Evolutionary conservation across 2,329 filamentous ascomycete genomes (phyloP), one percentile per base, ranked within the genome.

Genomic region (Didymella sp.): DNA sequence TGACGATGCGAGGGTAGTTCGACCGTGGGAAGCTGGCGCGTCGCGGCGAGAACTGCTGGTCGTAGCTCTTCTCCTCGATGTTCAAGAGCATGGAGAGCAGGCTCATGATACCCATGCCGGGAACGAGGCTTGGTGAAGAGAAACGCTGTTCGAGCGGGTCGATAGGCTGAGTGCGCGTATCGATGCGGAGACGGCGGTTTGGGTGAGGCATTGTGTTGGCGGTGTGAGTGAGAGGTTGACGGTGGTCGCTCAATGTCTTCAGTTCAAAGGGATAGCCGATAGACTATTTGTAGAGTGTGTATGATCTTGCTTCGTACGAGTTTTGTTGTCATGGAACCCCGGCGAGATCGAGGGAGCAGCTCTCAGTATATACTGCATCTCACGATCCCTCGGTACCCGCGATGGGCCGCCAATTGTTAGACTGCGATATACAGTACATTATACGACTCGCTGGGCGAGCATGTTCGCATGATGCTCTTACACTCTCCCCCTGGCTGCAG

Each of bases 21-120:
- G 54, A 47, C 19, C 54, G 54, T 6, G 56, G 56, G 31, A 58
- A 58, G 35, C 44, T 58, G n/a, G 41, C 41, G 19, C 56, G 56
- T 8, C 56, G 49, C 6, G 56, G 56, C 2, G 56, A 58, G 33
- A 45, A 54, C 6, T 57, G 54, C 25, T 48, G 54, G 45, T 58
- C 45, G 50, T 58, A 58, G 50, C 50, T 50, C 45, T 58, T 58
- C 27, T 58, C 56, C 13, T 58, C 56, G 21, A 58, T 58, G 33
- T 58, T 50, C 6, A 58, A 44, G 2, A 58, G 56, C 56, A 58
- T 58, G 3, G 44, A 53, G 27, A 58, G 38, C 22, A 58, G 41
- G 19, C 56, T 58, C 49, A 58, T 54, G n/a, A 58, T 53, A 27
- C 56, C 56, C 49, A 54, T 58, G 31, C 56, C 56, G 5, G 56